Base-by-base conservation (phyloP, 2,329 filamentous ascomycete species). In the Arthrobotrys musiformis region DNA sequence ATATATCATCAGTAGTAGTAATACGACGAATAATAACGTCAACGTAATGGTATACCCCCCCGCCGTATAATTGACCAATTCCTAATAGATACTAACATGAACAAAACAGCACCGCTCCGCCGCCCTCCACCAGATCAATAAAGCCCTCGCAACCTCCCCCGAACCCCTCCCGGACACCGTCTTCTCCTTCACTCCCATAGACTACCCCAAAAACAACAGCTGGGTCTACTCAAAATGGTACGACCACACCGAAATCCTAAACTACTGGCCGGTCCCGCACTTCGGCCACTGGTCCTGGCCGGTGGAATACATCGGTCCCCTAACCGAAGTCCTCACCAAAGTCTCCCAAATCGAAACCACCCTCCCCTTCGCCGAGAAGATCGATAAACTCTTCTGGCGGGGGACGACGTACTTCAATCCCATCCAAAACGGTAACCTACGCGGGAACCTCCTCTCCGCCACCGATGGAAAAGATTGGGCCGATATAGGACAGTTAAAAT, bases 401-500 rank as follows among this genome's bases (percentile, higher is more conserved):
- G 87, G 87, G 11, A 88, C 87, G 2, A 80, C 84, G 4, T 85
- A 85, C 84, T 88, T 86, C 84, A 87, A 85, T 83, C 84, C 84
- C 74, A 82, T 84, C 13, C 73, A 79, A 11, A 84, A 83, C 63
- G 83, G 83, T 0, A 83, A 83, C 0, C 79, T 85, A 61, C 84
- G 86, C 13, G 83, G 84, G 52, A 83, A 85, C 61, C 83, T 86
- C 1, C 70, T 86, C 0, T 72, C 74, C 0, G 79, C 77, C 2
- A 80, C 85, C 9, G 81, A 82, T 28, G 82, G 79, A 19, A 81
- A 84, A 66, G 78, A 80, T 4, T 88, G 86, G 86, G 86, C 86
- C 1, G 86, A 88, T 81, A 83, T 87, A 1, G 82, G 86, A 79
- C 76, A 84, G 4, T 82, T 87, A 11, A 58, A 81, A 33, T 85